phyloP scores from a whole-genome alignment of 108 stramenopile genomes.

The Chaetoceros tenuissimus region DNA sequence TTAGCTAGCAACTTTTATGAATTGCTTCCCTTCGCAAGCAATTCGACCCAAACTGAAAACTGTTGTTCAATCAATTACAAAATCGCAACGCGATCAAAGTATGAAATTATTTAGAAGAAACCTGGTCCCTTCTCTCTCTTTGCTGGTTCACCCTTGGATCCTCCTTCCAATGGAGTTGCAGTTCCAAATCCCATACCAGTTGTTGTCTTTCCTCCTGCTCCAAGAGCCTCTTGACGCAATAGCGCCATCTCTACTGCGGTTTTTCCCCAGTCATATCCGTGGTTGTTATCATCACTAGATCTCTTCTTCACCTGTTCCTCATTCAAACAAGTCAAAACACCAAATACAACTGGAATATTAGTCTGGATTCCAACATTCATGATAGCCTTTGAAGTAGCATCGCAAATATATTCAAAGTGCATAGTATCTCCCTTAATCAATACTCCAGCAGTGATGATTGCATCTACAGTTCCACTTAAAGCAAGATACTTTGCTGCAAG shows the following conservation, averaged over 20 bases:
- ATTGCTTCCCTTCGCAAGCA: no score
- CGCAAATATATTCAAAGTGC: conserved; percentile 98
- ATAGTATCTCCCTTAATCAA: conserved; percentile 98
- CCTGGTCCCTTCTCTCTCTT: conserved; percentile 22
- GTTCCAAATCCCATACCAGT: conserved; percentile 45
- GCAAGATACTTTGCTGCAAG: conserved; percentile 89
- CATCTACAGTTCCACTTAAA: conserved; percentile 91
- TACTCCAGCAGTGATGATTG: conserved; percentile 90
- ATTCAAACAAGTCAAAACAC: conserved; percentile 83
- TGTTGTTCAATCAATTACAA: no score
- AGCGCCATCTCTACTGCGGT: conserved; percentile 95
- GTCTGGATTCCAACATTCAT: conserved; percentile 92
- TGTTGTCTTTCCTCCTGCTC: conserved; percentile 23
- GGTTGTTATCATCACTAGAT: conserved; percentile 78
- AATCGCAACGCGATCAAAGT: no score
- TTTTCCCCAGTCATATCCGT: conserved; percentile 93
- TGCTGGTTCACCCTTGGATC: conserved; percentile 7
- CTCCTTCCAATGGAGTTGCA: neutral
- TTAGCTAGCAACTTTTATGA: no score
- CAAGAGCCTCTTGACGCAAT: conserved; percentile 69
- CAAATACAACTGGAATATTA: conserved; percentile 78
- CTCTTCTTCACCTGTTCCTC: conserved; percentile 80
- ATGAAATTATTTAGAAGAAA: conserved; percentile 39
- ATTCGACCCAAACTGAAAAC: no score
- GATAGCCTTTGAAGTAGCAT: conserved; percentile 85